Evolutionary conservation across 2,329 filamentous ascomycete species (phyloP).

Genomic region (Fusarium coffeatum): DNA sequence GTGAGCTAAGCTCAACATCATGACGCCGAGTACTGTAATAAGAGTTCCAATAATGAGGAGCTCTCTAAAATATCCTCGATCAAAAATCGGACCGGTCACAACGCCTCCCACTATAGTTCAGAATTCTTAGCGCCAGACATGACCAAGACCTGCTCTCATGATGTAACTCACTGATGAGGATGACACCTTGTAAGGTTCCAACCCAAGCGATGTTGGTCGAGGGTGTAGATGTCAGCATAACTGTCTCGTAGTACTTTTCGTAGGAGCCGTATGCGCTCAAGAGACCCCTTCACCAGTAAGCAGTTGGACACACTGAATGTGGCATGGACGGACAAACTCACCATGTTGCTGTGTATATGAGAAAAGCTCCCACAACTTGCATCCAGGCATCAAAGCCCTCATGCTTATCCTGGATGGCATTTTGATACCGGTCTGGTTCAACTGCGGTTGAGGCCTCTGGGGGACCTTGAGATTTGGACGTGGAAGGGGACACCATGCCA

Average conservation of each 20-base stretch:
- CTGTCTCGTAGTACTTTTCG: not conserved
- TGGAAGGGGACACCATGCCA: not conserved
- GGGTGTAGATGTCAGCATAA: not conserved
- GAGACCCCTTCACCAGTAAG: not conserved
- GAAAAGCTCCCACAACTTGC: slow-evolving; percentile 1
- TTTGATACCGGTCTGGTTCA: not conserved
- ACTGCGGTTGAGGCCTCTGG: not conserved
- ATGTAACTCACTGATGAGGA: not conserved
- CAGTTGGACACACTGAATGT: not conserved
- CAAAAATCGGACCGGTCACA: not conserved
- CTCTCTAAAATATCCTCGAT: not conserved
- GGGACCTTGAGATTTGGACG: not conserved
- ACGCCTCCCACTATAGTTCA: not conserved
- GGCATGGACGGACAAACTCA: not conserved
- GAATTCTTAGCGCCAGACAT: not conserved
- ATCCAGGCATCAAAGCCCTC: slow-evolving; percentile 1
- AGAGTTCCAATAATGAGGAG: not conserved
- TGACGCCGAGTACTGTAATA: not conserved
- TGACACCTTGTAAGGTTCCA: not conserved
- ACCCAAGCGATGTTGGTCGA: not conserved
- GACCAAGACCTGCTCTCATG: not conserved
- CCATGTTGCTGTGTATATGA: not conserved
- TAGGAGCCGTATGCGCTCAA: not conserved
- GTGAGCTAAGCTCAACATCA: not conserved
- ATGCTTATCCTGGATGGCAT: not conserved